Base-by-base conservation (phyloP, 2,329 filamentous ascomycete genomes). In the Dendrostoma leiphaemia region DNA sequence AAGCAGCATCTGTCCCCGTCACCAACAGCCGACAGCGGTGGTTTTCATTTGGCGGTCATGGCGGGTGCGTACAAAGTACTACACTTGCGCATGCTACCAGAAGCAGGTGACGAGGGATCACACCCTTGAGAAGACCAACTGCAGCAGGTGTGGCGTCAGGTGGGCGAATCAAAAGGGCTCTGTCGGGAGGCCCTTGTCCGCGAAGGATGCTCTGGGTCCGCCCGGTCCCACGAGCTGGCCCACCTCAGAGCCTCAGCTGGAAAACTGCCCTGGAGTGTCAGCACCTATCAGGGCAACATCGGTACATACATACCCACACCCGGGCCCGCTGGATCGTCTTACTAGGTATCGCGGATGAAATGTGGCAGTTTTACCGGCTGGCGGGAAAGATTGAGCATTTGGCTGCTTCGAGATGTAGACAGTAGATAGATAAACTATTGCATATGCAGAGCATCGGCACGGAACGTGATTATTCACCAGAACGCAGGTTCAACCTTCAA, bases 201-300 rank as follows among this genome's bases (percentile, higher is more conserved):
- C 44, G 28, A 46, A 31, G 44, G 28, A 46, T 46, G 8, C 13
- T 12, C 29, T 6, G 19, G 28, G 12, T 19, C 44, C 41, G 19
- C 29, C 12, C 19, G 17, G 28, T 32, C 24, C 29, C 44, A 34
- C 12, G 28, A 46, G 26, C 21, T 17, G 29, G 23, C 34, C 44
- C 44, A 32, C 44, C 21, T n/a, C 19, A 32, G 28, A 32, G 44
- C 44, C 44, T 46, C 44, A 46, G 44, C 44, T 46, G 38, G 19
- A 24, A 24, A 21, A 24, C 24, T 21, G 19, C 38, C 38, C 17
- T 10, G 38, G 19, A 10, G 15, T 24, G 21, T 13, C 15, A 19
- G 6, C 17, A 13, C 44, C 12, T 5, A 19, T 46, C 13, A 3
- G 6, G 7, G 13, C 17, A n/a, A 17, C 4, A 15, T 26, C 13